Evolutionary conservation across 257 asterid genomes (phyloP).

Genomic region (Fraxinus quadrangulata): DNA sequence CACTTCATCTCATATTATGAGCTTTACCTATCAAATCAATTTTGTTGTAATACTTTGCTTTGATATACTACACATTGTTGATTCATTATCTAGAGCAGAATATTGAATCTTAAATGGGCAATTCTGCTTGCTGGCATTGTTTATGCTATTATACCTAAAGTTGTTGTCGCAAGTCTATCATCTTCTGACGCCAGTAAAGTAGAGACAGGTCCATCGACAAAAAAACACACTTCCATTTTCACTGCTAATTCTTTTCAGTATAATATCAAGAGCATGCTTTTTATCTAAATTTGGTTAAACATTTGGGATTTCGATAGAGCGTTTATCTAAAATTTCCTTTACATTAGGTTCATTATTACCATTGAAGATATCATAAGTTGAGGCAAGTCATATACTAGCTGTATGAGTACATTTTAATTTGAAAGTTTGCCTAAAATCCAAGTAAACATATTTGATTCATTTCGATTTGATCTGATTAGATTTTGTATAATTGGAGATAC

Average conservation of each 20-base stretch:
- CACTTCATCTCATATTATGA: constrained; percentile 11
- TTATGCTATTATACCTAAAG: background rate
- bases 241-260: background rate
- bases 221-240: background rate
- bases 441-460: too few relatives aligned
- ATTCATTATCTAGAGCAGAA: background rate
- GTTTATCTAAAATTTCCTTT: background rate
- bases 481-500: too few relatives aligned
- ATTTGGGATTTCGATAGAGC: background rate
- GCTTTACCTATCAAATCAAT: background rate
- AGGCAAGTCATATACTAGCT: too few relatives aligned
- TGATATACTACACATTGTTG: background rate
- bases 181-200: background rate
- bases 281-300: background rate
- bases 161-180: constrained; percentile 2
- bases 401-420: too few relatives aligned
- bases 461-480: too few relatives aligned
- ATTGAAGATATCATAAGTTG: too few relatives aligned
- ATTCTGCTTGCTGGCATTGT: constrained; percentile 2
- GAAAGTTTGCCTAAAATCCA: too few relatives aligned
- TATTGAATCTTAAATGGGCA: constrained; percentile 18
- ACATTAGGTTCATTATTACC: too few relatives aligned
- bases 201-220: too few relatives aligned
- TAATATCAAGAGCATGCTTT: background rate
- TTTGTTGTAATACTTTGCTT: background rate